phyloP scores from a whole-genome alignment of 1,139 yeast genomes.

The Debaryomyces udenii region DNA sequence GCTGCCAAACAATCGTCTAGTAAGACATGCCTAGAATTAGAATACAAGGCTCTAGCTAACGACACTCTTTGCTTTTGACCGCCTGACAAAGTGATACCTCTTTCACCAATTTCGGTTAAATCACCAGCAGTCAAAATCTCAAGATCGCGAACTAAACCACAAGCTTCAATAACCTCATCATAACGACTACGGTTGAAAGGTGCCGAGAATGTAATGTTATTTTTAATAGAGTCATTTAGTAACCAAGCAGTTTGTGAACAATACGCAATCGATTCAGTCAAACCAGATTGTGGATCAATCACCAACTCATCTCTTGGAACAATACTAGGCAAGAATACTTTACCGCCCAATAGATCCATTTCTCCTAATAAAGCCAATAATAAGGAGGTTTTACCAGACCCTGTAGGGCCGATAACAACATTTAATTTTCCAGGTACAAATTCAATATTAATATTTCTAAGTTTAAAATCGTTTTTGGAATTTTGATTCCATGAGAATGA shows the following conservation, averaged over 20 bases:
- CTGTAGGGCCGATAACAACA: slow-evolving; percentile 90
- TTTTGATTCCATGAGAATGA: slow-evolving; percentile 73
- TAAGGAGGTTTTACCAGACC: slow-evolving; percentile 91
- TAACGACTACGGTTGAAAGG: slow-evolving; percentile 77
- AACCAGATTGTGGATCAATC: slow-evolving; percentile 75
- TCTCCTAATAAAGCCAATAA: slow-evolving; percentile 91
- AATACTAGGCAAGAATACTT: slow-evolving; percentile 77
- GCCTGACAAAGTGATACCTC: slow-evolving; percentile 94
- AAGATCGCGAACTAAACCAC: slow-evolving; percentile 82
- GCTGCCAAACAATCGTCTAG: slow-evolving; percentile 96
- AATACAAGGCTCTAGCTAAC: slow-evolving; percentile 90
- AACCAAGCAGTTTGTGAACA: slow-evolving; percentile 97
- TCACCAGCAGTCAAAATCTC: slow-evolving; percentile 81
- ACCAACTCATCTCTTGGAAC: slow-evolving; percentile 70
- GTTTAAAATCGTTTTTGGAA: slow-evolving; percentile 63
- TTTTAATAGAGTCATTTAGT: slow-evolving; percentile 82
- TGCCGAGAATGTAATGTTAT: slow-evolving; percentile 78
- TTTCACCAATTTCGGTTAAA: slow-evolving; percentile 88
- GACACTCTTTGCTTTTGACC: slow-evolving; percentile 98
- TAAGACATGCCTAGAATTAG: slow-evolving; percentile 76
- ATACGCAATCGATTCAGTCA: slow-evolving; percentile 89
- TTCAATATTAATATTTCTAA: slow-evolving; percentile 69
- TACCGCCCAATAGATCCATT: slow-evolving; percentile 76
- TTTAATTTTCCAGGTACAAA: slow-evolving; percentile 78
- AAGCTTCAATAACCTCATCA: slow-evolving; percentile 77